Conservation (phyloP, 805 yeast species). For the Yarrowia phangngaensis region DNA sequence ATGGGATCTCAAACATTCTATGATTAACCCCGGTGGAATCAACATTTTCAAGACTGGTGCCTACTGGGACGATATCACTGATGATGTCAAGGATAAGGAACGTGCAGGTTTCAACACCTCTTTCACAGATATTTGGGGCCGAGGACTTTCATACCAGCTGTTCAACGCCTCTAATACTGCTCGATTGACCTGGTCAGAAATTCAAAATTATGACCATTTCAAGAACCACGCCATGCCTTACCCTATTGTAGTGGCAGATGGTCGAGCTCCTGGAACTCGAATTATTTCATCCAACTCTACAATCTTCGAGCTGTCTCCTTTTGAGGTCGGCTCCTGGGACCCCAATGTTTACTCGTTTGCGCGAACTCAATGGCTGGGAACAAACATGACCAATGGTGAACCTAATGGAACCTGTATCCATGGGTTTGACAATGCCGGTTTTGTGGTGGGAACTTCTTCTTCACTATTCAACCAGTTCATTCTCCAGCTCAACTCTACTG, state of each 20-base stretch:
- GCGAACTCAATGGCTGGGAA: constrained; percentile 65
- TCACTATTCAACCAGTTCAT: constrained; percentile 69
- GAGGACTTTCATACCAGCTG: constrained; percentile 69
- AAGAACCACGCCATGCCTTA: constrained; percentile 62
- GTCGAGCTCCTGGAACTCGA: constrained; percentile 45
- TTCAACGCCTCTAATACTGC: constrained; percentile 65
- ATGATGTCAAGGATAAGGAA: constrained; percentile 52
- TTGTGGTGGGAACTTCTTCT: constrained; percentile 76
- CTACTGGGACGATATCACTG: constrained; percentile 46
- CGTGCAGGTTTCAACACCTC: constrained; percentile 67
- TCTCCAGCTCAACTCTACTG: constrained; percentile 54
- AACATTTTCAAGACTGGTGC: constrained; percentile 50
- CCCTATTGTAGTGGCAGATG: constrained; percentile 58
- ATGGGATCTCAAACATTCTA: constrained; percentile 66
- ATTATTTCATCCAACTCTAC: constrained; percentile 66
- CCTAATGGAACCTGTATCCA: constrained; percentile 53
- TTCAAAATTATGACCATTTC: constrained; percentile 60
- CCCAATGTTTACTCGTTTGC: constrained; percentile 64
- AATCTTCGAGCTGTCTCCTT: constrained; percentile 52
- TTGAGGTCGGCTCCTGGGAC: constrained; percentile 86
- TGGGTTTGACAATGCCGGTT: constrained; percentile 81
- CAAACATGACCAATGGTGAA: constrained; percentile 57
- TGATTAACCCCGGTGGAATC: constrained; percentile 60
- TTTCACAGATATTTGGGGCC: constrained; percentile 78
- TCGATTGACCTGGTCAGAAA: constrained; percentile 54